Conservation (phyloP, 352 stramenopile genomes). For the Globisporangium uncinulatum region DNA sequence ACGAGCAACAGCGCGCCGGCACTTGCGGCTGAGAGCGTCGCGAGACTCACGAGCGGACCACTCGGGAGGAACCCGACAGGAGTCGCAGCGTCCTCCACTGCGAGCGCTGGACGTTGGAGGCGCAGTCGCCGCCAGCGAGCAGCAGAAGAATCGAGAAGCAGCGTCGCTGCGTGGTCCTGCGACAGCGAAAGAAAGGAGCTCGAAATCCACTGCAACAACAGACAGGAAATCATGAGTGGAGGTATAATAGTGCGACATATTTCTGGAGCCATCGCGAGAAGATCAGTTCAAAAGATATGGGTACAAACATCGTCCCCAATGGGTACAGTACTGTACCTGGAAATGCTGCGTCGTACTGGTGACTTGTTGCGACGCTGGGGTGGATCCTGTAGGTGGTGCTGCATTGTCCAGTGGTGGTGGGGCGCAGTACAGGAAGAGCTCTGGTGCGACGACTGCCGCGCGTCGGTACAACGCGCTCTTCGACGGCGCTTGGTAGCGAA, state of each 20-base stretch:
- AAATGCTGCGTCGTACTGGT: neutral
- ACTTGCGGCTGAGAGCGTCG: slow-evolving; percentile 36
- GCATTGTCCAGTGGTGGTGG: neutral
- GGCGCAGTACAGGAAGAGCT: slow-evolving; percentile 36
- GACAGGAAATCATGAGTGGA: too few species aligned
- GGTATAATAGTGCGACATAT: neutral
- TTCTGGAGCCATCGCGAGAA: neutral
- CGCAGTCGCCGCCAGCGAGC: slow-evolving; percentile 22
- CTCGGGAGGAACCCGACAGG: slow-evolving; percentile 44
- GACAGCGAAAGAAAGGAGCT: neutral
- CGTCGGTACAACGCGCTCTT: slow-evolving; percentile 26
- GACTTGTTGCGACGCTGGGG: neutral
- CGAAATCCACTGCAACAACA: neutral
- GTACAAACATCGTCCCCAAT: neutral
- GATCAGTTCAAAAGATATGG: slow-evolving; percentile 1
- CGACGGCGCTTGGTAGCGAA: slow-evolving; percentile 56
- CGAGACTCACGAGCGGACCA: slow-evolving; percentile 31
- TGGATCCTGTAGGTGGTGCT: neutral
- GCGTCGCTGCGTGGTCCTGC: neutral
- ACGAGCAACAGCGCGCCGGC: slow-evolving; percentile 32
- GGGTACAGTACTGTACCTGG: slow-evolving; percentile 2
- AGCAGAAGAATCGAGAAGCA: neutral
- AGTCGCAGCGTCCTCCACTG: slow-evolving; percentile 16
- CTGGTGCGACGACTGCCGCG: slow-evolving; percentile 34
- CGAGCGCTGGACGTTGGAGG: slow-evolving; percentile 15